Percentiles rank a stretch among this genome's conserved stretches.
These are phyloP conservation scores for Nemania sp. DNA, from an alignment of 2,329 filamentous ascomycete genomes.

Conservation along the genomic window DNA sequence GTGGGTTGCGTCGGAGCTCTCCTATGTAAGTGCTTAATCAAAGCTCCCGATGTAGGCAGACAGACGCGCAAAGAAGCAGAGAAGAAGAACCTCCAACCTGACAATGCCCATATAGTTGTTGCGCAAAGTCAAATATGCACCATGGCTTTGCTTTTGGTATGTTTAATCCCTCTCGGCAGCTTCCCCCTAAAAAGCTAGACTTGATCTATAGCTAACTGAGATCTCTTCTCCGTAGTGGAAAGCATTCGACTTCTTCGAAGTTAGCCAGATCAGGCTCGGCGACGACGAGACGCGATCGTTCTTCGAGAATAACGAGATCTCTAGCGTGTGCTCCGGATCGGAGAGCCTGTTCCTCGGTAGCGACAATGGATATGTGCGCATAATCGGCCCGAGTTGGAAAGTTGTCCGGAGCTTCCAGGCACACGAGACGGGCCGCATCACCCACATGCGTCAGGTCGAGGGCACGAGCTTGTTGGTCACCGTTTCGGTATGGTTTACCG, in stretches of 20 bases:
- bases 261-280: constrained; percentile 82
- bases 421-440: constrained; percentile 83
- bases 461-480: constrained; percentile 89
- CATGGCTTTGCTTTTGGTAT: constrained; percentile 53
- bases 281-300: constrained; percentile 83
- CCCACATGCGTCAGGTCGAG: constrained; percentile 91
- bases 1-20: constrained; percentile 35
- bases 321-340: constrained; percentile 86
- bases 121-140: constrained; percentile 39
- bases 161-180: constrained; percentile 20
- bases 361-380: constrained; percentile 85
- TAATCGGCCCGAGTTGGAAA: constrained; percentile 89
- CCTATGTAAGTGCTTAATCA: neutral
- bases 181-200: no score
- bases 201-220: constrained; percentile 34
- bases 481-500: constrained; percentile 65
- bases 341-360: constrained; percentile 91
- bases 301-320: constrained; percentile 85
- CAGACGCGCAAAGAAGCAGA: neutral
- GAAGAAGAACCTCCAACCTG: constrained; percentile 16
- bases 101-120: constrained; percentile 42
- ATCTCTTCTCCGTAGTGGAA: constrained; percentile 81
- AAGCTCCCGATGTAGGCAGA: constrained; percentile 25
- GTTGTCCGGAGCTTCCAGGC: constrained; percentile 87
- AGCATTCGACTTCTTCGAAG: constrained; percentile 99